A percentile compares a stretch with the other conserved stretches of the same genome.
Evolutionary conservation across 148 eudicot genomes (phyloP).

Genomic region (Persicaria tinctoria): DNA sequence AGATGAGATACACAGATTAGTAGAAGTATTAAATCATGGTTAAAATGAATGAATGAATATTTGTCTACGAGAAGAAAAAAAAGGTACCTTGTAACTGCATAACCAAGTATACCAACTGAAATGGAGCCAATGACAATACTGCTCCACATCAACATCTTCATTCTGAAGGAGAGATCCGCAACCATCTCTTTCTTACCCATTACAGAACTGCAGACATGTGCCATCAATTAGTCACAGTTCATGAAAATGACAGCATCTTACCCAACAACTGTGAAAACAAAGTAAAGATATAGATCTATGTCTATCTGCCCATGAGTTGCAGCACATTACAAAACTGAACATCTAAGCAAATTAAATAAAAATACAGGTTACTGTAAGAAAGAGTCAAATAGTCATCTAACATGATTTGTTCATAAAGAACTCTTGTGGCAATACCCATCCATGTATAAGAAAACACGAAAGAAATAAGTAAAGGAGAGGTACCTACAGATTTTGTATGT

Average conservation of each 20-base stretch:
- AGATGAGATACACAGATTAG: not conserved
- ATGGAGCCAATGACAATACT: constrained; percentile 56
- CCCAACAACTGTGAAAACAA: not conserved
- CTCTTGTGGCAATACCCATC: too few relatives aligned
- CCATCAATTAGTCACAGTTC: not conserved
- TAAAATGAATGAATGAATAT: too few relatives aligned
- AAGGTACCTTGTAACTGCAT: constrained; percentile 56
- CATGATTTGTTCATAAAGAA: too few relatives aligned
- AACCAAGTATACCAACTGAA: constrained; percentile 64
- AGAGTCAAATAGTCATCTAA: too few relatives aligned
- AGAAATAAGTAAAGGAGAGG: too few relatives aligned
- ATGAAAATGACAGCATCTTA: not conserved
- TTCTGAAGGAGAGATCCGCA: constrained; percentile 47
- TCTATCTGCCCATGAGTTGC: too few relatives aligned
- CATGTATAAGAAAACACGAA: too few relatives aligned
- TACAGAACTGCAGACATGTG: constrained; percentile 45
- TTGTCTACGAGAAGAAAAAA: too few relatives aligned
- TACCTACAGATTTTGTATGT: not conserved
- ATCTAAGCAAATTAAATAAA: too few relatives aligned
- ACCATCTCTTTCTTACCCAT: constrained; percentile 73
- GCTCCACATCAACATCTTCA: constrained; percentile 58
- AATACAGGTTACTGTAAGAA: not conserved
- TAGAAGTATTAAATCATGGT: not conserved
- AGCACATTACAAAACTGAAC: too few relatives aligned
- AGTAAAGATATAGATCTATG: not conserved